phyloP scores from a whole-genome alignment of 2,329 filamentous ascomycete species.

The Phialocephala sp. region DNA sequence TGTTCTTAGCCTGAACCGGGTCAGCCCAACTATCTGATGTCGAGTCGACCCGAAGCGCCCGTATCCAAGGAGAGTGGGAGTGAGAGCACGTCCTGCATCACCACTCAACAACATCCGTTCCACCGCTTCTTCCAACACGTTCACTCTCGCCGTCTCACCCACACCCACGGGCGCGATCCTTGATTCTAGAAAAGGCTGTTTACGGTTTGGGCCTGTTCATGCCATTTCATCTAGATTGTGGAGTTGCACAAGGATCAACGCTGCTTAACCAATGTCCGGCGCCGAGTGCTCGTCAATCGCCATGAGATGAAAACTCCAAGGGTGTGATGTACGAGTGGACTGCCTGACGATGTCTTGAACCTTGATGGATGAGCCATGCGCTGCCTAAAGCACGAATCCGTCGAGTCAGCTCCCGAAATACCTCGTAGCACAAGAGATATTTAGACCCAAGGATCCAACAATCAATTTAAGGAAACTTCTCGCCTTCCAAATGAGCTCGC shows the following conservation, averaged over 20 bases:
- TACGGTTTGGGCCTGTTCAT: neutral
- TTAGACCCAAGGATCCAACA: neutral
- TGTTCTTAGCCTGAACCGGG: neutral
- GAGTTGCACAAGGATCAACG: constrained; percentile 7
- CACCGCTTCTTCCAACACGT: constrained; percentile 3
- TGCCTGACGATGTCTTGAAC: neutral
- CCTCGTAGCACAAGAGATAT: no score
- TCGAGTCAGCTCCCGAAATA: neutral
- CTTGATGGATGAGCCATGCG: neutral
- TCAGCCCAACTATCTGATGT: neutral
- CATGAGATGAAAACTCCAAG: neutral
- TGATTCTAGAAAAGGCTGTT: constrained; percentile 4
- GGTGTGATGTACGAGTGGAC: neutral
- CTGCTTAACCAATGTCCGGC: constrained; percentile 4
- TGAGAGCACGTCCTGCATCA: neutral
- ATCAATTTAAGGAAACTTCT: neutral
- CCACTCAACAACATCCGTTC: constrained; percentile 4
- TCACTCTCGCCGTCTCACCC: neutral
- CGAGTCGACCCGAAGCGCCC: neutral
- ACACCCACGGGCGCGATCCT: neutral
- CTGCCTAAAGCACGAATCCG: neutral
- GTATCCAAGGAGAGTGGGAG: neutral
- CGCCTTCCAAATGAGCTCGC: neutral
- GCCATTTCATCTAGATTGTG: constrained; percentile 9
- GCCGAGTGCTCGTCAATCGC: neutral